Conservation (phyloP, 2,329 filamentous ascomycete species). For the Thelonectria discophora region DNA sequence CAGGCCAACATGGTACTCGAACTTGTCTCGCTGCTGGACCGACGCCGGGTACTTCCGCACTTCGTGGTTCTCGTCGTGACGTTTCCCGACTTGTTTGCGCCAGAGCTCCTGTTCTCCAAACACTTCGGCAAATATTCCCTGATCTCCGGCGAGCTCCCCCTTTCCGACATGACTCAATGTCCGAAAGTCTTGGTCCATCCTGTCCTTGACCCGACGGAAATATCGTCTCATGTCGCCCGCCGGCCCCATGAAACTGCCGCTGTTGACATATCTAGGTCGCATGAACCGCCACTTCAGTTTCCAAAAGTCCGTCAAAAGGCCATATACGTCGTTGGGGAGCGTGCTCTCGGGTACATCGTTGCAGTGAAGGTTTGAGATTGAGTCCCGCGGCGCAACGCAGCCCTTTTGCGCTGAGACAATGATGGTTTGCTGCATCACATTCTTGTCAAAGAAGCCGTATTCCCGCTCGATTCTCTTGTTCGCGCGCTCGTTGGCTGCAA, state of each 20-base stretch:
- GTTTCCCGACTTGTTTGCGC: slow-evolving; percentile 29
- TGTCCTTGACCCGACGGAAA: slow-evolving; percentile 39
- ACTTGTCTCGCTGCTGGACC: slow-evolving; percentile 25
- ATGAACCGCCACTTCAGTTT: slow-evolving; percentile 31
- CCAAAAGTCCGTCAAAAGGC: slow-evolving; percentile 35
- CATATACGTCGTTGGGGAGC: slow-evolving; percentile 35
- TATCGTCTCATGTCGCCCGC: slow-evolving; percentile 41
- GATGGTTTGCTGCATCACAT: slow-evolving; percentile 39
- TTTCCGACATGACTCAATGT: slow-evolving; percentile 19
- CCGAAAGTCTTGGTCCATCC: slow-evolving; percentile 36
- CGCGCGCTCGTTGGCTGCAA: slow-evolving; percentile 32
- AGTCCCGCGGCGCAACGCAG: slow-evolving; percentile 37
- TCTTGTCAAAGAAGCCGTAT: slow-evolving; percentile 28
- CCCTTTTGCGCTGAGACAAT: slow-evolving; percentile 38
- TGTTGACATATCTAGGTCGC: slow-evolving; percentile 45
- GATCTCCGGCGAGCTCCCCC: slow-evolving; percentile 40
- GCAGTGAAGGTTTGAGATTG: slow-evolving; percentile 39
- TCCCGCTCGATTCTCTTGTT: slow-evolving; percentile 33
- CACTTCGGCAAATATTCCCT: slow-evolving; percentile 45
- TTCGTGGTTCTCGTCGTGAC: slow-evolving; percentile 17
- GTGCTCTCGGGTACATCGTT: slow-evolving; percentile 37
- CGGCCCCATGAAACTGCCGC: slow-evolving; percentile 44
- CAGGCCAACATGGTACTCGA: slow-evolving; percentile 42
- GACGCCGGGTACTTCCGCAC: slow-evolving; percentile 24
- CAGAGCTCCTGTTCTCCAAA: slow-evolving; percentile 43